phyloP scores from a whole-genome alignment of 306 rosid genomes.

The Neltuma alba region DNA sequence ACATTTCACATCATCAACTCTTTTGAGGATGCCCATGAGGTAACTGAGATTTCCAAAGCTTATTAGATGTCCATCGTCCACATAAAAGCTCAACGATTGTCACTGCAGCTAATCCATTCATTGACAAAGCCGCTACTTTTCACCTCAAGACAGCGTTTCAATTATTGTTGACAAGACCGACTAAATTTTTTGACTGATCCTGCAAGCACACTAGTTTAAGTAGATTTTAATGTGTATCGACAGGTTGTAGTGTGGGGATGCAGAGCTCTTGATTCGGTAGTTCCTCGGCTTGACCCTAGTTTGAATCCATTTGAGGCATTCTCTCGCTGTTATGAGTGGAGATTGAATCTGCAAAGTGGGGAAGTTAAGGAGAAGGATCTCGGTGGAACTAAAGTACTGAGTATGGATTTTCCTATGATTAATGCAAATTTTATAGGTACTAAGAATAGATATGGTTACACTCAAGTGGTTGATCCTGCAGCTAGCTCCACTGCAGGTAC shows the following conservation, averaged over 20 bases:
- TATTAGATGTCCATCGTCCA: not conserved
- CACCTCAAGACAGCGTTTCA: not conserved
- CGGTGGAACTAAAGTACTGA: constrained; percentile 7
- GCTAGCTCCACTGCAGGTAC: constrained; percentile 38
- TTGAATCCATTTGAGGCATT: constrained; percentile 39
- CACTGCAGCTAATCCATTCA: not conserved
- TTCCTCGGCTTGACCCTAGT: constrained; percentile 42
- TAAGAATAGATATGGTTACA: constrained; percentile 44
- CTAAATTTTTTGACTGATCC: not conserved
- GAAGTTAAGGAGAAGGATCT: constrained; percentile 41
- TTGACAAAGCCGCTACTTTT: not conserved
- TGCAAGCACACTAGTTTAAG: not conserved
- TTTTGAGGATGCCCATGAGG: constrained; percentile 58
- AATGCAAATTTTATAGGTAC: constrained; percentile 41
- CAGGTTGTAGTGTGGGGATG: constrained; percentile 65
- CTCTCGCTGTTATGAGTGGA: constrained; percentile 53
- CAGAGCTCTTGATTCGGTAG: constrained; percentile 48
- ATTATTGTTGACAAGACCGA: not conserved
- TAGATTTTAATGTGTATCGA: not conserved
- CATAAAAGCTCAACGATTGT: not conserved
- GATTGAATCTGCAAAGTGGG: constrained; percentile 48
- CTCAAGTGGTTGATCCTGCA: constrained; percentile 46
- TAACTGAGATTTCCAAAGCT: constrained; percentile 12
- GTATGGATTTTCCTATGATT: constrained; percentile 54
- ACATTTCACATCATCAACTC: constrained; percentile 53